A percentile compares a stretch with the other conserved stretches of the same genome.
These are phyloP conservation scores for Platanus orientalis DNA, from an alignment of 164 flowering plant genomes.

Conservation along the genomic window DNA sequence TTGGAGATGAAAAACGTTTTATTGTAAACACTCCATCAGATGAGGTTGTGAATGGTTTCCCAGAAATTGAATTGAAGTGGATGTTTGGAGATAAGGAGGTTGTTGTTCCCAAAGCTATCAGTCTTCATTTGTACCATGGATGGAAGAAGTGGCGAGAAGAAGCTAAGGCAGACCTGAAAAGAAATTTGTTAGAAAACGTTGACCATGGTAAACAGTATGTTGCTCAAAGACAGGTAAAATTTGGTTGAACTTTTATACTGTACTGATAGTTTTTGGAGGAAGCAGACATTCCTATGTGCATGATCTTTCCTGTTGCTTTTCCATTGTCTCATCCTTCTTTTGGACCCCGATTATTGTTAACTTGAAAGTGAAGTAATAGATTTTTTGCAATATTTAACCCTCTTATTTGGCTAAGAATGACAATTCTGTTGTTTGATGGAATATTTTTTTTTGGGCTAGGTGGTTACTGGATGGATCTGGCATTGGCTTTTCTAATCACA, in stretches of 20 bases:
- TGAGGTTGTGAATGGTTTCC: constrained; percentile 84
- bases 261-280: background rate
- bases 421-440: background rate
- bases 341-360: no score
- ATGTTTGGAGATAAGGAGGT: constrained; percentile 87
- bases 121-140: constrained; percentile 65
- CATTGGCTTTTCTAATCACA: background rate
- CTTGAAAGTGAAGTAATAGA: background rate
- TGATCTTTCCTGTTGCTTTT: background rate
- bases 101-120: constrained; percentile 67
- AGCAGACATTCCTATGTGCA: background rate
- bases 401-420: background rate
- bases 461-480: no score
- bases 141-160: constrained; percentile 97
- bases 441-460: no score
- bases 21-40: constrained; percentile 55
- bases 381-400: background rate
- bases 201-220: constrained; percentile 72
- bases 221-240: constrained; percentile 65
- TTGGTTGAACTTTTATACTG: constrained; percentile 4
- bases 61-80: constrained; percentile 82
- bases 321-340: background rate
- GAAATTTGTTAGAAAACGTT: constrained; percentile 54
- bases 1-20: constrained; percentile 67
- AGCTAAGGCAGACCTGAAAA: constrained; percentile 66